Evolutionary conservation across 2,329 filamentous ascomycete species (phyloP), one percentile per base, ranked within the genome.

Genomic region (Helminthosporium solani): DNA sequence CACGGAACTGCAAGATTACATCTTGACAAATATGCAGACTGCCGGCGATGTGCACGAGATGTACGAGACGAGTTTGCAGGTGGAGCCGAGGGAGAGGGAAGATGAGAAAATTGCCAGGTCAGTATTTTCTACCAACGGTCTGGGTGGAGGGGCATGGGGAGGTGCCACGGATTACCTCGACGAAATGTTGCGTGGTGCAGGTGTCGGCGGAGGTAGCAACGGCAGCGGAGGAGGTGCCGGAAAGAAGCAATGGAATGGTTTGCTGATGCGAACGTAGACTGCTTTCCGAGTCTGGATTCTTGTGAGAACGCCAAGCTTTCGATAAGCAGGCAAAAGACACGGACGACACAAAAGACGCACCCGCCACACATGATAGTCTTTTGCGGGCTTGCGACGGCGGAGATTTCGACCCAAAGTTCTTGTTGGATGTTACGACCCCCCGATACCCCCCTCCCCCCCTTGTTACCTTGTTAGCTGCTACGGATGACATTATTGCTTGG

Each of bases 71-170:
- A 96, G 90, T 74, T 77, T 99, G 74, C 81, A 86, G 64, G 85
- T 99, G 50, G 94, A 99, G 71, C 94, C 94, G 53, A 83, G 94
- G 63, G 94, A 99, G 76, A 83, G 94, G 63, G 94, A 99, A 76
- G 94, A 99, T 68, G 94, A 99, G 76, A 97, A 97, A 80, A 97
- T 99, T 78, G 92, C 96, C 68, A 95, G 94, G 91, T 95, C 85
- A 30, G 47, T 49, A 40, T n/a, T 30, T 49, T 57, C 52, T 33
- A 42, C 46, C 36, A 53, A 42, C 44, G 7, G 16, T 5, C 12
- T 50, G 46, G 38, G 38, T 45, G 33, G 41, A 25, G 11, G 23
- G 14, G 23, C 19, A 23, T 31, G 28, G 28, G 14, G 28, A 31
- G 15, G 7, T 19, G 23, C 23, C 23, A 25, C 23, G 23, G 23